Evolutionary conservation across 805 yeast species (phyloP), one percentile per base, ranked within the genome.

Genomic region (Kodamaea kaohsiungensis): DNA sequence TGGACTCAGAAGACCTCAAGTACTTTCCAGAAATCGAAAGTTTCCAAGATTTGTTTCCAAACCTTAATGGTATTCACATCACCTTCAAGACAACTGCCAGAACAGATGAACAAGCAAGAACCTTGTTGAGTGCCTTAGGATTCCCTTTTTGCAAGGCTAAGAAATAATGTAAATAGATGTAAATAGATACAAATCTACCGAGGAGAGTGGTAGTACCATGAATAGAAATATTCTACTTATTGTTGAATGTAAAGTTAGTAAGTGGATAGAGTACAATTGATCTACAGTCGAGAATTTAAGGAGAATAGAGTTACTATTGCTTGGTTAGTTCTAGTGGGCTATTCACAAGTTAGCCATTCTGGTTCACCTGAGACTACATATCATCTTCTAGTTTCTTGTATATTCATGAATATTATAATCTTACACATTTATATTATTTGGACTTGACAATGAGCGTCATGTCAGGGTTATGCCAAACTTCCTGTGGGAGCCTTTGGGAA

Each of bases 11-110:
- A 52, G 91, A 89, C 63, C 83, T 89, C 51, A 84, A 83, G 63
- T 80, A 79, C 65, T 95, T 95, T 81, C 99, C 99, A 2, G 99
- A 95, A 72, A 85, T 95, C 57, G 97, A 92, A 67, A 83, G 86
- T 54, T 91, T 88, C 71, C 91, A 87, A 68, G 98, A 93, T 69
- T 76, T 88, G 59, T 95, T 93, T 89, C 92, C 96, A 39, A 83
- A 78, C 59, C 84, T 91, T 30, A 90, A 86, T 67, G 98, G 97
- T 55, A 80, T 93, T 79, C 88, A 91, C 67, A 79, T 95, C 53
- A 88, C 90, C 40, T 73, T 95, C 61, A 89, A 89, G 67, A 93
- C 98, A 17, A 76, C 89, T 37, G 97, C 98, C 7, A 91, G 91
- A 73, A 85, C 91, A 17, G 98, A 92, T 67, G 83, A 85, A 33